These are phyloP conservation scores for Globisporangium rhizosaccharum DNA, from an alignment of 352 stramenopile genomes.

Conservation along the genomic window DNA sequence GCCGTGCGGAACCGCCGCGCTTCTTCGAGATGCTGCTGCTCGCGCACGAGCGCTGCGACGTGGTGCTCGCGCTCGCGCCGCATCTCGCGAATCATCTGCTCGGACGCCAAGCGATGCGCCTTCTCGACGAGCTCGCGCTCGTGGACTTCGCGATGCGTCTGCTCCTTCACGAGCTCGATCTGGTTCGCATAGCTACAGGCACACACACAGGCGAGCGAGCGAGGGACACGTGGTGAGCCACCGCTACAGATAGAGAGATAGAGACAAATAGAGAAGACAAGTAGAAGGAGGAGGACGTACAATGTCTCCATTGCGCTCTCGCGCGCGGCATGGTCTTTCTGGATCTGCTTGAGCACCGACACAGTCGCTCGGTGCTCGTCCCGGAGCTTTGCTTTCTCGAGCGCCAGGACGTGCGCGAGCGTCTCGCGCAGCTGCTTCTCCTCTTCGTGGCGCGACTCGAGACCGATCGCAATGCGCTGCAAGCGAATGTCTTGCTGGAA, in stretches of 20 bases:
- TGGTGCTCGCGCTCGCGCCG: slow-evolving; percentile 52
- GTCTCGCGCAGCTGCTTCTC: slow-evolving; percentile 63
- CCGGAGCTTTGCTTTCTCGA: slow-evolving; percentile 65
- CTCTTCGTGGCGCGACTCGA: slow-evolving; percentile 58
- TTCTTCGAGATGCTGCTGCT: slow-evolving; percentile 59
- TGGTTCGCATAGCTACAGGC: slow-evolving; percentile 48
- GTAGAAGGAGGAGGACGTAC: slow-evolving; percentile 15
- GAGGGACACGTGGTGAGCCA: not conserved
- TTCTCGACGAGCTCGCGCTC: slow-evolving; percentile 68
- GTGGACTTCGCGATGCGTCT: slow-evolving; percentile 47
- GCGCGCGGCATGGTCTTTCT: slow-evolving; percentile 51
- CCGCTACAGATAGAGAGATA: not conserved
- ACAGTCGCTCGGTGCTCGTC: slow-evolving; percentile 54
- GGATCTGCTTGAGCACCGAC: slow-evolving; percentile 45
- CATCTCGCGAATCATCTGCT: slow-evolving; percentile 65
- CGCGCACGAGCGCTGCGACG: slow-evolving; percentile 38
- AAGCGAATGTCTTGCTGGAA: slow-evolving; percentile 68
- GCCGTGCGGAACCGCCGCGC: slow-evolving; percentile 49
- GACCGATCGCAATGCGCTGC: slow-evolving; percentile 52
- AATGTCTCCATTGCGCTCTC: slow-evolving; percentile 64
- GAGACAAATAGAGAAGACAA: not conserved
- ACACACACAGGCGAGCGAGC: not conserved
- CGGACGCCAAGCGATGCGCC: slow-evolving; percentile 52
- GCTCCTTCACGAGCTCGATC: slow-evolving; percentile 61
- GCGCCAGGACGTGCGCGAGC: slow-evolving; percentile 51